phyloP scores from a whole-genome alignment of 2,329 filamentous ascomycete species.

The Fusarium ramigenum region DNA sequence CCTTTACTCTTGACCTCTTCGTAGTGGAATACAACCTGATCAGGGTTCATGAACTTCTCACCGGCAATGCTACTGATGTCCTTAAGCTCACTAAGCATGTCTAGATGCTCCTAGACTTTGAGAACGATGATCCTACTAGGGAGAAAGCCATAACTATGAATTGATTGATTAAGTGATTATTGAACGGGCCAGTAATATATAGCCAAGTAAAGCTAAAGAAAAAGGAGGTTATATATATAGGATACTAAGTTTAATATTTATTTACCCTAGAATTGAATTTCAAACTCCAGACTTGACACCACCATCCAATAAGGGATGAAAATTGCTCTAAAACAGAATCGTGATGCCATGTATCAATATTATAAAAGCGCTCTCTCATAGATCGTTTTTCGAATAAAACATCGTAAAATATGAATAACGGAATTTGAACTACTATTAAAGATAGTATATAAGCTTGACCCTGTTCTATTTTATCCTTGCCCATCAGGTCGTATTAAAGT shows the following conservation, averaged over 20 bases:
- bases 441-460: background rate
- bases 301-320: constrained; percentile 46
- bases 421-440: background rate
- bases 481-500: background rate
- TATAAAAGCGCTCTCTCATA: constrained; percentile 16
- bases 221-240: background rate
- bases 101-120: background rate
- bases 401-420: background rate
- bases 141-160: constrained; percentile 59
- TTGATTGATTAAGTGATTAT: background rate
- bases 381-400: background rate
- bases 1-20: background rate
- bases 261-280: constrained; percentile 7
- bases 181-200: background rate
- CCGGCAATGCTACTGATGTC: background rate
- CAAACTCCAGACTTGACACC: background rate
- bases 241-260: background rate
- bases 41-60: background rate
- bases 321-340: background rate
- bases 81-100: background rate
- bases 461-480: background rate
- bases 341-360: constrained; percentile 9
- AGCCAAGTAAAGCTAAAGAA: constrained; percentile 3
- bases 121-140: background rate
- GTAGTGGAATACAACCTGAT: background rate